Conservation (phyloP, 2,329 filamentous ascomycete genomes). For the Zasmidium angulare region DNA sequence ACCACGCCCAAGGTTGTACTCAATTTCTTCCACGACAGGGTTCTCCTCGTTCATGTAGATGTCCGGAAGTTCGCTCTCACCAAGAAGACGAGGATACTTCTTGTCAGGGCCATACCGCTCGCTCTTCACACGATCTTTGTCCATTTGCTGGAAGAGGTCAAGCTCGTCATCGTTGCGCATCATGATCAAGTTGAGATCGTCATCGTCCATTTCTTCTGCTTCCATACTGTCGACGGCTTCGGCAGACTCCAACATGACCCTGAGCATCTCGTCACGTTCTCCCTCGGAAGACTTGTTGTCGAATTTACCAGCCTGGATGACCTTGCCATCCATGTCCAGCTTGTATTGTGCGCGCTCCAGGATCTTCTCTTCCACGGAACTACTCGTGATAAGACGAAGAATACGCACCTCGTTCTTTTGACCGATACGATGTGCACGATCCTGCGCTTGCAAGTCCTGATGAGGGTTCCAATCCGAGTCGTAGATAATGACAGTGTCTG, state of each 20-base stretch:
- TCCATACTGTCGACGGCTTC: slow-evolving; percentile 70
- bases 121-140: slow-evolving; percentile 68
- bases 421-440: slow-evolving; percentile 99
- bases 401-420: slow-evolving; percentile 99
- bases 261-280: slow-evolving; percentile 93
- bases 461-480: slow-evolving; percentile 99
- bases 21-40: slow-evolving; percentile 74
- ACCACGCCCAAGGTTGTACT: slow-evolving; percentile 79
- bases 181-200: slow-evolving; percentile 92
- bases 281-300: slow-evolving; percentile 99
- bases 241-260: slow-evolving; percentile 83
- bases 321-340: slow-evolving; percentile 98
- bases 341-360: slow-evolving; percentile 95
- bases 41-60: slow-evolving; percentile 89
- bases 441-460: slow-evolving; percentile 97
- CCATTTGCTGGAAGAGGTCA: slow-evolving; percentile 74
- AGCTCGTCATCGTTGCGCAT: slow-evolving; percentile 84
- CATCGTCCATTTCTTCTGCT: slow-evolving; percentile 97
- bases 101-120: slow-evolving; percentile 72
- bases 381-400: slow-evolving; percentile 89
- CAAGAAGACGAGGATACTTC: slow-evolving; percentile 75
- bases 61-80: slow-evolving; percentile 84
- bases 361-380: slow-evolving; percentile 98
- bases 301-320: slow-evolving; percentile 98
- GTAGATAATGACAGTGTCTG: slow-evolving; percentile 98